phyloP scores from a whole-genome alignment of 192 early-diverging fungal genomes.

The Coemansia sp. region DNA sequence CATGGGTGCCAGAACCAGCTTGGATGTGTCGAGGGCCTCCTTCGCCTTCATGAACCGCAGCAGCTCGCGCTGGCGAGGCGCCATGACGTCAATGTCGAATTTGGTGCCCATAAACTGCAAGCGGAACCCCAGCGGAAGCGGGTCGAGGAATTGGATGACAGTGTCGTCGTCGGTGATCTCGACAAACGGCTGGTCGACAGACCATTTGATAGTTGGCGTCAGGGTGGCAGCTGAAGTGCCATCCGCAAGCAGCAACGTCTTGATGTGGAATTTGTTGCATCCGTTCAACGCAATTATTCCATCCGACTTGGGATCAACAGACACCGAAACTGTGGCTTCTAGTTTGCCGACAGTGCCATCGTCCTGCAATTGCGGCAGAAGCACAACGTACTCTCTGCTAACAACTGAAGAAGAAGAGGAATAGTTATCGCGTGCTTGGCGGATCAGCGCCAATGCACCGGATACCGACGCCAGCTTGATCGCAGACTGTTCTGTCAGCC shows the following conservation, averaged over 20 bases:
- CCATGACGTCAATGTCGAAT: conserved; percentile 74
- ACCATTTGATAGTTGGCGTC: conserved; percentile 63
- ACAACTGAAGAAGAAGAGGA: background rate
- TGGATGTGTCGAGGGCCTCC: conserved; percentile 71
- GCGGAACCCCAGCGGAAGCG: conserved; percentile 73
- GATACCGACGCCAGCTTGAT: conserved; percentile 68
- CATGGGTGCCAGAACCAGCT: conserved; percentile 85
- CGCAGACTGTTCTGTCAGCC: conserved; percentile 55
- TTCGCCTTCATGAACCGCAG: conserved; percentile 75
- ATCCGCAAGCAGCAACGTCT: conserved; percentile 12
- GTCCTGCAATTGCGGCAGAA: conserved; percentile 56
- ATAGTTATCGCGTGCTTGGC: conserved; percentile 56
- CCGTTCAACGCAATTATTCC: conserved; percentile 13
- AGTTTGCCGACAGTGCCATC: conserved; percentile 47
- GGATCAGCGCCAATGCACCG: conserved; percentile 68
- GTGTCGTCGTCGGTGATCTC: conserved; percentile 46
- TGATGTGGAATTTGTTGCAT: conserved; percentile 31
- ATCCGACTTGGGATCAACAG: background rate
- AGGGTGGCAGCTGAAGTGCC: conserved; percentile 11
- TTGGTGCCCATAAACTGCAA: conserved; percentile 84
- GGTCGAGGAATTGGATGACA: conserved; percentile 74
- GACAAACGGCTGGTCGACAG: conserved; percentile 73
- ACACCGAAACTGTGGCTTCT: conserved; percentile 13
- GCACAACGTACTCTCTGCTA: background rate
- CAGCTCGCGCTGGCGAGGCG: conserved; percentile 65